Evolutionary conservation across 768 basidiomycete genomes (phyloP).

Genomic region (Phylloporus scabripes): DNA sequence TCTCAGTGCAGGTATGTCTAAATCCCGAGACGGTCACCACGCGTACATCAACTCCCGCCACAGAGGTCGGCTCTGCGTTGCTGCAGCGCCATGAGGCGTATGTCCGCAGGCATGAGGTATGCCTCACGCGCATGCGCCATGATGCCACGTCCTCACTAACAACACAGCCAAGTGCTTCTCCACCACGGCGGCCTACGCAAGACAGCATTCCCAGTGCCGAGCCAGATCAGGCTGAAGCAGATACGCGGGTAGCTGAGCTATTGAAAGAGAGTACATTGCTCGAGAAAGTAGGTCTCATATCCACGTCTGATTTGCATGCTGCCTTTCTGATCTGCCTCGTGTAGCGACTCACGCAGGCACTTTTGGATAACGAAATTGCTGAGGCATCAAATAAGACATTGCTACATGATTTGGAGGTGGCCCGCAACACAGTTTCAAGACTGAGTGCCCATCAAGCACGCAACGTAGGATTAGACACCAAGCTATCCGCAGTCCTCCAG

Average conservation of each 20-base stretch:
- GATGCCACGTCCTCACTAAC: constrained; percentile 8
- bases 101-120: constrained; percentile 64
- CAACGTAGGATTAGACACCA: constrained; percentile 64
- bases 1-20: constrained; percentile 75
- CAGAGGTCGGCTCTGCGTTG: constrained; percentile 88
- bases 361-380: constrained; percentile 75
- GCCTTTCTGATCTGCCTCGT: constrained; percentile 7
- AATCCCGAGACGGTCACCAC: background rate
- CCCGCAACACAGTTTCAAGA: constrained; percentile 58
- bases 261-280: constrained; percentile 56
- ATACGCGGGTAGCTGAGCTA: constrained; percentile 32
- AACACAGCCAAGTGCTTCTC: constrained; percentile 14
- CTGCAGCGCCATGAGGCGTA: constrained; percentile 84
- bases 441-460: constrained; percentile 66
- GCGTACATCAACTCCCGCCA: constrained; percentile 4
- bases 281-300: constrained; percentile 34
- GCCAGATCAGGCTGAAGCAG: constrained; percentile 21
- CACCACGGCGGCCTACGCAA: constrained; percentile 12
- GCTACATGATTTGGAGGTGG: constrained; percentile 69
- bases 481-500: constrained; percentile 56
- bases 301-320: background rate
- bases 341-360: constrained; percentile 72
- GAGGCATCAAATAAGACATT: constrained; percentile 75
- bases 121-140: constrained; percentile 18
- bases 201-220: constrained; percentile 8